These are phyloP conservation scores for Claviceps fusiformis DNA, from an alignment of 2,329 filamentous ascomycete species.

Conservation along the genomic window DNA sequence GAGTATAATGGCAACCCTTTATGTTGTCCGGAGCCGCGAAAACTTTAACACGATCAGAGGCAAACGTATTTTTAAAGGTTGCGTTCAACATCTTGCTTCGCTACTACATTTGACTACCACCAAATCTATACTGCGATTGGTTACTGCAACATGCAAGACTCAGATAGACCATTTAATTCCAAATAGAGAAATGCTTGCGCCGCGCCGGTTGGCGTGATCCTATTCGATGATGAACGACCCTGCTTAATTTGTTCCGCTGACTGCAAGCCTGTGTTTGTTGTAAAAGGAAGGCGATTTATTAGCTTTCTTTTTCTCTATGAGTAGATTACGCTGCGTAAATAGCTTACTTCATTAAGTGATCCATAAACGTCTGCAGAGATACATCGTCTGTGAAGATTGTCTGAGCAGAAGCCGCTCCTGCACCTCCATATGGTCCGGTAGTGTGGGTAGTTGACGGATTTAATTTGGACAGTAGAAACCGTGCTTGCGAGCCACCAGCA, in stretches of 20 bases:
- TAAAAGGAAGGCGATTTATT: constrained; percentile 7
- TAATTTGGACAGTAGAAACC: constrained; percentile 91
- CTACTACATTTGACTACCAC: too few species aligned
- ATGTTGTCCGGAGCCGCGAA: too few species aligned
- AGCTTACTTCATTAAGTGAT: constrained; percentile 93
- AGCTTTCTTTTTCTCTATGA: not conserved
- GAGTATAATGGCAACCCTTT: too few species aligned
- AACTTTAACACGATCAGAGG: too few species aligned
- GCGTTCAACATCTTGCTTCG: too few species aligned
- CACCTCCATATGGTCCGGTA: constrained; percentile 79
- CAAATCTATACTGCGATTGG: too few species aligned
- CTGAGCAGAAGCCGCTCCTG: constrained; percentile 73
- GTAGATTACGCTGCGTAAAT: not conserved
- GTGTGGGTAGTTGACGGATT: constrained; percentile 97
- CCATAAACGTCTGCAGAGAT: constrained; percentile 97
- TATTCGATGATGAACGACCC: not conserved
- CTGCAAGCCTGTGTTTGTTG: constrained; percentile 36
- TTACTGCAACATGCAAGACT: too few species aligned
- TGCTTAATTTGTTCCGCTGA: constrained; percentile 48
- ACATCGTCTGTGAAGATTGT: constrained; percentile 99
- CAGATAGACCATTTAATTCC: not conserved
- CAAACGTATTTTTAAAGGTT: too few species aligned
- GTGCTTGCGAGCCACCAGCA: constrained; percentile 92
- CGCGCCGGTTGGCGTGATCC: not conserved
- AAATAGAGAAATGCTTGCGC: not conserved